These are phyloP conservation scores for Hyaloscypha variabilis DNA, from an alignment of 495 filamentous ascomycete species.

Conservation along the genomic window DNA sequence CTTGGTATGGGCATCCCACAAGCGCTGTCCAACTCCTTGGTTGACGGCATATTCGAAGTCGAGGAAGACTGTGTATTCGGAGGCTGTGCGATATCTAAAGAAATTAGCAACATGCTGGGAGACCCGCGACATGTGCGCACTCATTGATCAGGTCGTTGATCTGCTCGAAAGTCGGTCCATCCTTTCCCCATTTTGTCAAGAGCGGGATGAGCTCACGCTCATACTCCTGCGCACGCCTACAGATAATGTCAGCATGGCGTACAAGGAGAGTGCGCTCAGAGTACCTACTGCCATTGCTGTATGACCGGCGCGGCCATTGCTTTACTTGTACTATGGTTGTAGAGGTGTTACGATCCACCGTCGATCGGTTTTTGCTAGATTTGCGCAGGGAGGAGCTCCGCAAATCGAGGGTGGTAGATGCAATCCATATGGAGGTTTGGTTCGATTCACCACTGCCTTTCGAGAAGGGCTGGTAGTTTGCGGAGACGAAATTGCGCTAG, in stretches of 20 bases:
- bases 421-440: conserved; percentile 27
- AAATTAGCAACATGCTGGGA: conserved; percentile 11
- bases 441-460: conserved; percentile 9
- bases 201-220: conserved; percentile 38
- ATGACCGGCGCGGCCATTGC: conserved; percentile 16
- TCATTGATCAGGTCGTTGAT: conserved; percentile 59
- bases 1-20: conserved; percentile 80
- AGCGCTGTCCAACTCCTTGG: conserved; percentile 62
- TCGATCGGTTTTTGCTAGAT: conserved; percentile 28
- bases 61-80: conserved; percentile 70
- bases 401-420: conserved; percentile 25
- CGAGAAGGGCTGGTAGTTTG: background rate
- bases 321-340: conserved; percentile 3
- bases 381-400: conserved; percentile 25
- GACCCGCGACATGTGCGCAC: conserved; percentile 42
- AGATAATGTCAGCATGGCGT: conserved; percentile 19
- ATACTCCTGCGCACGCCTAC: conserved; percentile 25
- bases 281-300: conserved; percentile 31
- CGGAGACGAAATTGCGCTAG: background rate
- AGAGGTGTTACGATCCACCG: conserved; percentile 19
- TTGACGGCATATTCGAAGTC: conserved; percentile 71
- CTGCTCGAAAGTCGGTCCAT: conserved; percentile 55
- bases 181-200: conserved; percentile 11
- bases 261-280: background rate
- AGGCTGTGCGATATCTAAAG: conserved; percentile 41